A percentile compares a stretch with the other conserved stretches of the same genome.
phyloP scores from a whole-genome alignment of 1,284 basidiomycete genomes.

The Mycena citricolor region DNA sequence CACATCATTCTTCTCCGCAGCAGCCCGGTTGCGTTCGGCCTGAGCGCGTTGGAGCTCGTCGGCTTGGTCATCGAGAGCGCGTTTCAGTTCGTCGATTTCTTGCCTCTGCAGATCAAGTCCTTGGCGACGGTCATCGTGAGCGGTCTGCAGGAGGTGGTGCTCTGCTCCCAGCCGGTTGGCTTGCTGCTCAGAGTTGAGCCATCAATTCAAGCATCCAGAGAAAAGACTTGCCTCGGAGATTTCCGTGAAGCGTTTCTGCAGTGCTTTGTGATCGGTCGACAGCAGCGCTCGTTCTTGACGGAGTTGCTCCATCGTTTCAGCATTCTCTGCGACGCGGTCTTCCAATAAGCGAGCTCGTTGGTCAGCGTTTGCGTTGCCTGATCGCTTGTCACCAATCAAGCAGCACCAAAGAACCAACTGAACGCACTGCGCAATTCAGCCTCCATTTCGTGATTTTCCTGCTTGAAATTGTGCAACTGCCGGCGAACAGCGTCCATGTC shows the following conservation, averaged over 20 bases:
- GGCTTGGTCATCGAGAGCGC: conserved; percentile 59
- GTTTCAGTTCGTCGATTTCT: conserved; percentile 73
- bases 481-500: conserved; percentile 74
- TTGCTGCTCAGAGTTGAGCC: conserved; percentile 37
- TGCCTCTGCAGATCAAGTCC: conserved; percentile 67
- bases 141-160: conserved; percentile 57
- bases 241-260: conserved; percentile 65
- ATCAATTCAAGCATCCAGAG: background rate
- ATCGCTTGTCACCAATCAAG: background rate
- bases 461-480: conserved; percentile 65
- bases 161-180: conserved; percentile 61
- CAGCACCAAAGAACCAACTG: background rate
- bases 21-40: conserved; percentile 57
- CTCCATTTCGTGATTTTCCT: conserved; percentile 68
- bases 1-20: conserved; percentile 64
- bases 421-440: conserved; percentile 61
- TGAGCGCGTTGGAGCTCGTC: conserved; percentile 62
- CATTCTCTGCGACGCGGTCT: conserved; percentile 62
- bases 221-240: conserved; percentile 56
- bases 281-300: conserved; percentile 72
- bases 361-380: conserved; percentile 60
- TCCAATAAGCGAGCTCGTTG: conserved; percentile 69
- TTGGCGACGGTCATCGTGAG: conserved; percentile 69
- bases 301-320: conserved; percentile 65
- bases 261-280: conserved; percentile 62